phyloP scores from a whole-genome alignment of 257 asterid genomes.

The Scutellaria minor region DNA sequence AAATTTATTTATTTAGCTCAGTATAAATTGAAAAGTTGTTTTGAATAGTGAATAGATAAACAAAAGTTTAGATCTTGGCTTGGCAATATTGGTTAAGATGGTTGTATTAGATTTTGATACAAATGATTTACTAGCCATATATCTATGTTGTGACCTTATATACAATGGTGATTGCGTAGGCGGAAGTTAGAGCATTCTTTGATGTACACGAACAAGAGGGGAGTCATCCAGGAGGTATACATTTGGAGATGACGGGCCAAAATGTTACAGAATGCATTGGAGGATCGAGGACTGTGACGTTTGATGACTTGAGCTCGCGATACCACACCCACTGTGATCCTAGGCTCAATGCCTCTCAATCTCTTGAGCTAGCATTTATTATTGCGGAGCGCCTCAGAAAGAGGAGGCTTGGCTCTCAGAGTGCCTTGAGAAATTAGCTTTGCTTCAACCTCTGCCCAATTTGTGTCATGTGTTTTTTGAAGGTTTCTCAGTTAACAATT shows the following conservation, averaged over 20 bases:
- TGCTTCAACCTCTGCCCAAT: background rate
- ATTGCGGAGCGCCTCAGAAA: slow-evolving; percentile 80
- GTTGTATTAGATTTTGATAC: too few relatives aligned
- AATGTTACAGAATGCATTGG: slow-evolving; percentile 90
- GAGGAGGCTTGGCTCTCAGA: slow-evolving; percentile 60
- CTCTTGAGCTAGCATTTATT: slow-evolving; percentile 76
- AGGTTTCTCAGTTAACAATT: slow-evolving; percentile 6
- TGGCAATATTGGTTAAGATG: too few relatives aligned
- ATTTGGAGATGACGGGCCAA: slow-evolving; percentile 89
- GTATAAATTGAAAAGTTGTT: too few relatives aligned
- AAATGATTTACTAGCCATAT: too few relatives aligned
- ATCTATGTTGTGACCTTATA: background rate
- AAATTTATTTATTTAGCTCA: too few relatives aligned
- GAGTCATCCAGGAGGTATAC: slow-evolving; percentile 83
- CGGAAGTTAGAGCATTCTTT: slow-evolving; percentile 84
- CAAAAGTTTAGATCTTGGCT: too few relatives aligned
- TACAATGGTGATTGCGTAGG: slow-evolving; percentile 41
- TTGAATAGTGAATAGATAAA: too few relatives aligned
- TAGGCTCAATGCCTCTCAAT: slow-evolving; percentile 78
- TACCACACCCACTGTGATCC: slow-evolving; percentile 91
- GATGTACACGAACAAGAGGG: slow-evolving; percentile 95
- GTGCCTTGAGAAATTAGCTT: slow-evolving; percentile 25
- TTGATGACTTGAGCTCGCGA: slow-evolving; percentile 78
- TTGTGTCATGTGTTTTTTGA: slow-evolving; percentile 2
- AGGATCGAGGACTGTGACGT: slow-evolving; percentile 75